Evolutionary conservation across 1,284 basidiomycete genomes (phyloP), one percentile per base, ranked within the genome.

Genomic region (Leccinum angustisporum): DNA sequence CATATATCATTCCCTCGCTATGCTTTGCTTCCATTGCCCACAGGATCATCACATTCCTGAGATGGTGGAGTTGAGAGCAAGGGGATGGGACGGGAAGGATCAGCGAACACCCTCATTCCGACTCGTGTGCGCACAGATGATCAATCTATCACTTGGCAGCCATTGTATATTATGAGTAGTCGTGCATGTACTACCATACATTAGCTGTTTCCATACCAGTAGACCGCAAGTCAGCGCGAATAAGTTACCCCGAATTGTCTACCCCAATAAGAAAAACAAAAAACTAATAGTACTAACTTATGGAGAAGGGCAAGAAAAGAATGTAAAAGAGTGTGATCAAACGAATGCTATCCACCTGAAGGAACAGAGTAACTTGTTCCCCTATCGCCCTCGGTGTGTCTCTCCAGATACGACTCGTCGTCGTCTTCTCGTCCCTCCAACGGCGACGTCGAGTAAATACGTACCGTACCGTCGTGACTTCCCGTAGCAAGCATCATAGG

Each of bases 401-500:
- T 51, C 13, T 76, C 72, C 61, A 58, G 14, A 52, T 73, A 70
- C 7, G 73, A 73, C 21, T 48, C 46, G 2, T 61, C 66, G 33
- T 68, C 63, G 50, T 73, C 75, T 3, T 69, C 64, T 5, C 30
- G 69, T 16, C 7, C 38, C 31, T 70, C 68, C 54, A 62, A 56
- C 34, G 66, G 64, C 13, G 74, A 59, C 0, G 75, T 76, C 36
- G 87, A 87, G 86, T 90, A 92, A 60, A 92, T 83, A 46, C 86
- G 79, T 36, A 92, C 81, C 1, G 80, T 83, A 52, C 90, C 90
- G 65, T 92, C 90, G 67, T 91, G 88, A 60, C 84, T 86, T 38
- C 90, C 90, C 0, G 89, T 89, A 4, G 90, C 88, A 66, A 92
- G 86, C 88, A 91, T 90, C 78, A 87, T 90, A 0, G 86, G 85